Conservation (phyloP, 1,139 yeast genomes). For the Suzukiozyma palmioleophila region DNA sequence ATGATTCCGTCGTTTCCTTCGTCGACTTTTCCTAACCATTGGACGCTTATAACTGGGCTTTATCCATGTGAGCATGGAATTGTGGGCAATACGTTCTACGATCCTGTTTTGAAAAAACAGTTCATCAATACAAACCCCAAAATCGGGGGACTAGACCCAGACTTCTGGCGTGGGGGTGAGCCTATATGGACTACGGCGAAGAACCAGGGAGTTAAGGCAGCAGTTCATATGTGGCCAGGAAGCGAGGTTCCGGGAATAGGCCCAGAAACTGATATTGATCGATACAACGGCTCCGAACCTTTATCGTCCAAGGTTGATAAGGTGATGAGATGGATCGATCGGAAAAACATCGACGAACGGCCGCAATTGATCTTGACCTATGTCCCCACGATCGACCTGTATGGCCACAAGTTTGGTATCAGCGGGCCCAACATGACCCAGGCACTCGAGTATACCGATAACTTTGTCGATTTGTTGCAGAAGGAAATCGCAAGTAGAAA, state of each 20-base stretch:
- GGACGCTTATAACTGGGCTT: constrained; percentile 85
- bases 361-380: constrained; percentile 81
- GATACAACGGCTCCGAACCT: constrained; percentile 60
- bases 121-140: constrained; percentile 63
- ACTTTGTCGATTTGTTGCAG: constrained; percentile 48
- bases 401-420: constrained; percentile 72
- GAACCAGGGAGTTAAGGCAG: constrained; percentile 59
- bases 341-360: constrained; percentile 39
- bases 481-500: constrained; percentile 50
- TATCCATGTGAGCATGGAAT: constrained; percentile 85
- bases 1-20: constrained; percentile 88
- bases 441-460: constrained; percentile 63
- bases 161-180: constrained; percentile 82
- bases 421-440: constrained; percentile 51
- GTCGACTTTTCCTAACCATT: constrained; percentile 87
- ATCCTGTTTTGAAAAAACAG: constrained; percentile 49
- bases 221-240: constrained; percentile 98
- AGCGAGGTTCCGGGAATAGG: constrained; percentile 62
- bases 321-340: constrained; percentile 65
- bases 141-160: constrained; percentile 52
- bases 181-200: constrained; percentile 82
- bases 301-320: constrained; percentile 53
- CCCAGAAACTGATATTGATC: constrained; percentile 51
- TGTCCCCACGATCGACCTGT: constrained; percentile 74
- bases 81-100: constrained; percentile 79